A percentile compares a stretch with the other conserved stretches of the same genome.
phyloP scores from a whole-genome alignment of 78 protist genomes.

The Salpingoeca rosetta region DNA sequence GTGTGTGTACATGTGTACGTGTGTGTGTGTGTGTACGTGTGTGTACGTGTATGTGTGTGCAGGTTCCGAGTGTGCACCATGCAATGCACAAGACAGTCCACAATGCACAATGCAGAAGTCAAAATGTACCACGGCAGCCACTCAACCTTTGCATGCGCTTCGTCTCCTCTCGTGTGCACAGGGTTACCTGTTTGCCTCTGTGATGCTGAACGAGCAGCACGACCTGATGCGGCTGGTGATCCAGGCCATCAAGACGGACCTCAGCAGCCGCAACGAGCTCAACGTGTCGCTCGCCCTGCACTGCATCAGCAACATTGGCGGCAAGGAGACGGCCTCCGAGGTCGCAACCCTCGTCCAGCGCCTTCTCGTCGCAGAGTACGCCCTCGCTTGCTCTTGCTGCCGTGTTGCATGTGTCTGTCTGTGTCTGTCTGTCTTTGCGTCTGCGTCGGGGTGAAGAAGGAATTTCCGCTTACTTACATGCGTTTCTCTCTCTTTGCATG shows the following conservation, averaged over 20 bases:
- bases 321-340: conserved; percentile 83
- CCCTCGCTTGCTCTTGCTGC: not conserved
- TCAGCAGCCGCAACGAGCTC: conserved; percentile 42
- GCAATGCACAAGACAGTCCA: no score
- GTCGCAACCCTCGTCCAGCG: conserved; percentile 65
- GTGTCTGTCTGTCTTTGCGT: no score
- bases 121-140: not conserved
- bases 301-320: conserved; percentile 88
- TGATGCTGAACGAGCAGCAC: conserved; percentile 13
- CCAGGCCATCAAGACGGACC: conserved; percentile 79
- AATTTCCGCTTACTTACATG: not conserved
- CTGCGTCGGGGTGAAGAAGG: not conserved
- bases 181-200: conserved; percentile 25
- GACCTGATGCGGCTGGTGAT: conserved; percentile 87
- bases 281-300: conserved; percentile 78
- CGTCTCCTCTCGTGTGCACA: not conserved
- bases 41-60: no score
- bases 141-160: not conserved
- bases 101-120: no score
- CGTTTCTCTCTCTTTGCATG: not conserved
- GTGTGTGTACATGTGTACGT: not conserved
- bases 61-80: no score
- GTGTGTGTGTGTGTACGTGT: no score
- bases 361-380: conserved; percentile 51
- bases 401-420: not conserved